These are phyloP conservation scores for Aspergillus tanneri DNA, from an alignment of 2,329 filamentous ascomycete genomes.

Conservation along the genomic window DNA sequence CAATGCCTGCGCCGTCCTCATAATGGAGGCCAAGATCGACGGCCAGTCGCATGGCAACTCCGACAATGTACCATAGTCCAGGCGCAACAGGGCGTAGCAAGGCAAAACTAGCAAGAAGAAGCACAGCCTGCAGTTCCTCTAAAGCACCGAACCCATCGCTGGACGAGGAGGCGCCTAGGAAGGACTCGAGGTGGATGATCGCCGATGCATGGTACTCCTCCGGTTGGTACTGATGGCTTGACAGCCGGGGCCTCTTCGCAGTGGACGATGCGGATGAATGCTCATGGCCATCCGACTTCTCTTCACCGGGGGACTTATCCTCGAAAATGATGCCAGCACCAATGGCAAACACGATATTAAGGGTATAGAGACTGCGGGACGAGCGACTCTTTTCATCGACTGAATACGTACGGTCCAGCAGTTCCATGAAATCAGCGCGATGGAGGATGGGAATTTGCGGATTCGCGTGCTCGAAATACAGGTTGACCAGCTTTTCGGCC, in stretches of 20 bases:
- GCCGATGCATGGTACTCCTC: conserved; percentile 96
- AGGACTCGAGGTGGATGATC: conserved; percentile 85
- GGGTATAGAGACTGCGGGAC: conserved; percentile 81
- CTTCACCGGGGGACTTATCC: conserved; percentile 33
- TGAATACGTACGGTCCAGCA: conserved; percentile 79
- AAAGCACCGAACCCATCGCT: conserved; percentile 74
- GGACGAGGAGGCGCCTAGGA: conserved; percentile 65
- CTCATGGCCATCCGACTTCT: conserved; percentile 23
- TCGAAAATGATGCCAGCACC: conserved; percentile 88
- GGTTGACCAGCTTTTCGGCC: conserved; percentile 67
- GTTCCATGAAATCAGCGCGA: conserved; percentile 80
- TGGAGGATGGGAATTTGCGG: conserved; percentile 94
- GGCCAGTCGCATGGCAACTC: conserved; percentile 84
- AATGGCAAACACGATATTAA: conserved; percentile 97
- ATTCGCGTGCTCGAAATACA: conserved; percentile 96
- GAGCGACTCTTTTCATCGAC: conserved; percentile 66
- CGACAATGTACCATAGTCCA: conserved; percentile 95
- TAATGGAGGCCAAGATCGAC: conserved; percentile 91
- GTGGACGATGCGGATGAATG: conserved; percentile 29
- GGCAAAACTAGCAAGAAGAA: conserved; percentile 87
- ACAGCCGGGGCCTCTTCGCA: conserved; percentile 54
- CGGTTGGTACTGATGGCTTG: conserved; percentile 68
- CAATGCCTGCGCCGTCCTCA: conserved; percentile 74
- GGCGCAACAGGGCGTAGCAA: conserved; percentile 87
- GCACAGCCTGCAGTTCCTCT: conserved; percentile 89